phyloP scores from a whole-genome alignment of 2,329 filamentous ascomycete genomes.

The Septoria petroselini region DNA sequence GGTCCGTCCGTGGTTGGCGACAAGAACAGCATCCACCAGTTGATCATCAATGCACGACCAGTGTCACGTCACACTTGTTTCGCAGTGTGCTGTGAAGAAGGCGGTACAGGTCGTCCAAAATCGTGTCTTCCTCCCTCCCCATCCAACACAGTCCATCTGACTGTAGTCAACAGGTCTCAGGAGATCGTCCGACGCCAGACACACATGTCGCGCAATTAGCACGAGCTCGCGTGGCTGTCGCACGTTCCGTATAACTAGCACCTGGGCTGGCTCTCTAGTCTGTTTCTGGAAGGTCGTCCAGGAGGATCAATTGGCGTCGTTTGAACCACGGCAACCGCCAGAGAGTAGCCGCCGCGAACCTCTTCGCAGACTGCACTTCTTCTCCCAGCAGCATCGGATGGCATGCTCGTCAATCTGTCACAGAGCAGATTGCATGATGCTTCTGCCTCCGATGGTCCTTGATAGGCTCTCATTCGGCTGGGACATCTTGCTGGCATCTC shows the following conservation, averaged over 20 bases:
- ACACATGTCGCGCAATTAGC: conserved; percentile 3
- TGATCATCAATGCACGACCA: too few relatives aligned
- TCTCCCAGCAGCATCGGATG: background rate
- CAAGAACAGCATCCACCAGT: too few relatives aligned
- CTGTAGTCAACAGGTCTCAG: background rate
- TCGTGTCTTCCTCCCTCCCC: too few relatives aligned
- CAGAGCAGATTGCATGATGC: background rate
- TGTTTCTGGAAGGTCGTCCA: too few relatives aligned
- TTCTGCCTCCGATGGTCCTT: background rate
- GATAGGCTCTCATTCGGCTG: background rate
- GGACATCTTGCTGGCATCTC: background rate
- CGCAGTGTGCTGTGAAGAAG: too few relatives aligned
- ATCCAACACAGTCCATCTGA: too few relatives aligned
- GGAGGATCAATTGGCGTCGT: too few relatives aligned
- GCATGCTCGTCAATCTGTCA: background rate
- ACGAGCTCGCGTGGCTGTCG: conserved; percentile 7
- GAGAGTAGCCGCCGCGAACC: too few relatives aligned
- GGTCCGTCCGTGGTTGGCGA: conserved; percentile 2
- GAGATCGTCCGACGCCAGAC: conserved; percentile 4
- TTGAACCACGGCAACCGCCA: too few relatives aligned
- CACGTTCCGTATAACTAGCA: conserved; percentile 1
- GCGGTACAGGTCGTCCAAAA: background rate
- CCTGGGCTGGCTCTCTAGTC: background rate
- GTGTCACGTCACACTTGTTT: too few relatives aligned
- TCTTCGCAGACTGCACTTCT: too few relatives aligned